phyloP scores from a whole-genome alignment of 139 green algal genomes.

The Chlorella ohadii region DNA sequence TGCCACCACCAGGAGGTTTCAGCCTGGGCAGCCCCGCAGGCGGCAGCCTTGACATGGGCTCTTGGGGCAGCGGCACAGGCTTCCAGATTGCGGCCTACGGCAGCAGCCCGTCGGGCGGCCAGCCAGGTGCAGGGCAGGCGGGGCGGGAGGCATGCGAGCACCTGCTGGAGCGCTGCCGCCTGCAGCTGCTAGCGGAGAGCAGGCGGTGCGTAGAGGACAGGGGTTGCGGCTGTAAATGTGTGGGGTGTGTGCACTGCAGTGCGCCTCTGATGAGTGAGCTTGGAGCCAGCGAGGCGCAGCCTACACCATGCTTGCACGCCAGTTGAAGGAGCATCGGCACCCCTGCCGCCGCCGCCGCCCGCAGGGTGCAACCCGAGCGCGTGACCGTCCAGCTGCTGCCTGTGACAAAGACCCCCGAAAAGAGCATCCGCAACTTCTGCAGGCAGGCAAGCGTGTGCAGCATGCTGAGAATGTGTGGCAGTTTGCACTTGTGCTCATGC shows the following conservation, averaged over 20 bases:
- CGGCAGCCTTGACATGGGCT: too few species aligned
- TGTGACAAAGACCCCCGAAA: not conserved
- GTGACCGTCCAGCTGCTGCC: not conserved
- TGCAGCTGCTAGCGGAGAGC: not conserved
- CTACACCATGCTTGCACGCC: not conserved
- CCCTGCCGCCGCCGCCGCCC: not conserved
- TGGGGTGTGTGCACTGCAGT: too few species aligned
- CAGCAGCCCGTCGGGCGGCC: not conserved
- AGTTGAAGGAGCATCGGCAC: not conserved
- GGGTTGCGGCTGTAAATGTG: not conserved
- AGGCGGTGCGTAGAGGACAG: not conserved
- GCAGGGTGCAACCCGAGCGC: not conserved
- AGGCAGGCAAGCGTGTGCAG: not conserved
- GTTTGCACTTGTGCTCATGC: too few species aligned
- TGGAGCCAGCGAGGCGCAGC: too few species aligned
- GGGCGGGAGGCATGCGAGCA: not conserved
- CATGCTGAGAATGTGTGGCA: not conserved
- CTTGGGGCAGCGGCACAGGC: too few species aligned
- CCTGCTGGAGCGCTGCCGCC: conserved; percentile 12
- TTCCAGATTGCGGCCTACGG: too few species aligned
- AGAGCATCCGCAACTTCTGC: not conserved
- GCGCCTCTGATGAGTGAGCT: too few species aligned
- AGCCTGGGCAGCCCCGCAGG: too few species aligned
- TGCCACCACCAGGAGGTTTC: too few species aligned
- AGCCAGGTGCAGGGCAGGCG: too few species aligned